Base-by-base conservation (phyloP, 352 stramenopile species). In the Phytopythium ostracodes region DNA sequence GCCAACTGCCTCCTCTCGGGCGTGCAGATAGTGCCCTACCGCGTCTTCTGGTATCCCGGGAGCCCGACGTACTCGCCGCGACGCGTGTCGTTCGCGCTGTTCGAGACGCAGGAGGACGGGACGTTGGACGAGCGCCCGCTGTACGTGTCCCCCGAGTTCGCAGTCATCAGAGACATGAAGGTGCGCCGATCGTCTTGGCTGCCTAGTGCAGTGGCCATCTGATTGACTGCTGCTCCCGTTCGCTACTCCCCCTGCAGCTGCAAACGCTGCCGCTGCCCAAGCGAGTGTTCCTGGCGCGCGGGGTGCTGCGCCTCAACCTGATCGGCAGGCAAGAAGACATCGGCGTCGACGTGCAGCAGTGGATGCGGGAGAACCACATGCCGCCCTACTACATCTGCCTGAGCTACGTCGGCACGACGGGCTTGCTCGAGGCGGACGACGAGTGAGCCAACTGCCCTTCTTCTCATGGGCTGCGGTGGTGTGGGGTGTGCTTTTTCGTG, bases 371-470 rank as follows among this genome's bases (percentile, higher is more conserved):
- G 43, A 73, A 85, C 65, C 57, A 87, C 31, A 64, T 79, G 27
- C 68, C 71, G 35, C 71, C 79, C 18, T 94, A 89, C 60, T 94
- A 90, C 58, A 86, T 76, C 60, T 94, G 84, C 35, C 75, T 94
- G 47, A 94, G 81, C 62, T 91, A 89, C 70, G 72, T 92, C 53
- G 72, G 75, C 44, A 77, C 65, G 17, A 72, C 67, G 15, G 73
- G 73, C n/a, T 60, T 73, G 9, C 53, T 73, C 10, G 71, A 75
- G 54, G 51, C 59, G 4, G 58, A 22, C 38, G 47, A 42, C 44
- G 42, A 53, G 40, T 55, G 17, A 46, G 3, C 14, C 7, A 9
- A 12, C 42, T 9, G 10, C 29, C 29, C 29, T 38, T 38, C 33
- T 38, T 11, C 33, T 15, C 10, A 10, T 38, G 33, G 33, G 33